A percentile compares a stretch with the other conserved stretches of the same genome.
phyloP scores from a whole-genome alignment of 306 rosid species.

The Myrica gale region DNA sequence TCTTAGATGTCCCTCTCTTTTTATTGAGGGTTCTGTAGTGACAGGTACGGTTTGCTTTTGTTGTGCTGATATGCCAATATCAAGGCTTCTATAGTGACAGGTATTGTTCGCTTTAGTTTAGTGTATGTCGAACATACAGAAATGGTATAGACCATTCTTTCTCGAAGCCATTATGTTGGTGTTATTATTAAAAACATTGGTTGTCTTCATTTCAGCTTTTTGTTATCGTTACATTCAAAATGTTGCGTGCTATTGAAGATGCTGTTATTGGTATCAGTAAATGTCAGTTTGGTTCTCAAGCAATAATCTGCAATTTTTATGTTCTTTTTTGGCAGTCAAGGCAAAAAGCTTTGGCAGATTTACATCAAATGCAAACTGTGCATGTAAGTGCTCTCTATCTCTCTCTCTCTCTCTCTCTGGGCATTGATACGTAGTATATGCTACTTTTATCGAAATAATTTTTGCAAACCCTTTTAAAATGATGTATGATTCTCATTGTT shows the following conservation, averaged over 20 bases:
- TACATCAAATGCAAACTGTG: slow-evolving; percentile 82
- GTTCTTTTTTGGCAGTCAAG: slow-evolving; percentile 63
- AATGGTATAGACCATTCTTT: neutral
- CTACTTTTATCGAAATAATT: neutral
- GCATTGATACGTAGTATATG: neutral
- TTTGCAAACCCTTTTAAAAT: neutral
- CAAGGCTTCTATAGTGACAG: no score
- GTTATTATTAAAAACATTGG: neutral
- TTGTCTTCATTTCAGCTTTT: neutral
- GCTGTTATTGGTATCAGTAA: slow-evolving; percentile 14
- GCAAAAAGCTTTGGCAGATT: slow-evolving; percentile 89
- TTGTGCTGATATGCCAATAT: no score
- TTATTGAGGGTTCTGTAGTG: neutral
- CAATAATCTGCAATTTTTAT: slow-evolving; percentile 10
- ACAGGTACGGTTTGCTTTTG: neutral
- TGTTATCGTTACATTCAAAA: neutral
- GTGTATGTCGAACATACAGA: neutral
- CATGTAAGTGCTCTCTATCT: slow-evolving; percentile 49
- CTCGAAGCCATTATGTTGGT: neutral
- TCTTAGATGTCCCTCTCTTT: neutral
- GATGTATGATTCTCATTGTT: neutral
- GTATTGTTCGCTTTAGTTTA: no score
- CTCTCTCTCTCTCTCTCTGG: neutral
- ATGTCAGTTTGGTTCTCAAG: neutral
- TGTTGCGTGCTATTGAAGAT: slow-evolving; percentile 1